Conservation (phyloP, 345 rosid species). For the Leavenworthia alabamica region DNA sequence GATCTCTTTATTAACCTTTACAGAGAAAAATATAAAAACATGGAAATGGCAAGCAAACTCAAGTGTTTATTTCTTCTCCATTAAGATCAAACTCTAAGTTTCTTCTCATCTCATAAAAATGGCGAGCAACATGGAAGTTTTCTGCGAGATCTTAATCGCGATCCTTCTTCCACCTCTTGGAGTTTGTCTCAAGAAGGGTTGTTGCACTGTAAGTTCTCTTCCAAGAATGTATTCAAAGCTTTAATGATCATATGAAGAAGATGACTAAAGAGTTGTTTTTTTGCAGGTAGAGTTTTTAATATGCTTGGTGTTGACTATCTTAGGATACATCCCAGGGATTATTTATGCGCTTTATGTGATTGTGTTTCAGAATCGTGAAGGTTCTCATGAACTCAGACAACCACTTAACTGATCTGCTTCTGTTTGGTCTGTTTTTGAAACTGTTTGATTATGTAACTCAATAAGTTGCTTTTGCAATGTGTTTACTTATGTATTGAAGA, state of each 20-base stretch:
- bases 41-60: no score
- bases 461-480: slow-evolving; percentile 16
- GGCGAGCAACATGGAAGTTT: slow-evolving; percentile 56
- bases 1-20: slow-evolving; percentile 3
- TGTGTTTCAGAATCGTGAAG: slow-evolving; percentile 69
- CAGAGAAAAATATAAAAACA: neutral
- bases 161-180: slow-evolving; percentile 83
- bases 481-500: neutral
- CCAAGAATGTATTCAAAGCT: neutral
- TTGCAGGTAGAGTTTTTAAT: slow-evolving; percentile 77
- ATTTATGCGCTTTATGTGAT: slow-evolving; percentile 87
- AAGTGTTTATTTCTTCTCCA: slow-evolving; percentile 6
- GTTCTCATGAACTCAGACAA: slow-evolving; percentile 65
- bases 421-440: slow-evolving; percentile 1
- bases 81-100: neutral
- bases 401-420: slow-evolving; percentile 65
- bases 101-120: slow-evolving; percentile 22
- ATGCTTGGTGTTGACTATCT: slow-evolving; percentile 68
- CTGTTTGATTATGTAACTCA: neutral
- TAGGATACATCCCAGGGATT: slow-evolving; percentile 95
- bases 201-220: slow-evolving; percentile 59
- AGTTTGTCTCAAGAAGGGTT: slow-evolving; percentile 78
- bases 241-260: neutral
- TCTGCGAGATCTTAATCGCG: slow-evolving; percentile 79
- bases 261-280: neutral